Evolutionary conservation across 2,329 filamentous ascomycete species (phyloP), one percentile per base, ranked within the genome.

Genomic region (Aspergillaceae sp.): DNA sequence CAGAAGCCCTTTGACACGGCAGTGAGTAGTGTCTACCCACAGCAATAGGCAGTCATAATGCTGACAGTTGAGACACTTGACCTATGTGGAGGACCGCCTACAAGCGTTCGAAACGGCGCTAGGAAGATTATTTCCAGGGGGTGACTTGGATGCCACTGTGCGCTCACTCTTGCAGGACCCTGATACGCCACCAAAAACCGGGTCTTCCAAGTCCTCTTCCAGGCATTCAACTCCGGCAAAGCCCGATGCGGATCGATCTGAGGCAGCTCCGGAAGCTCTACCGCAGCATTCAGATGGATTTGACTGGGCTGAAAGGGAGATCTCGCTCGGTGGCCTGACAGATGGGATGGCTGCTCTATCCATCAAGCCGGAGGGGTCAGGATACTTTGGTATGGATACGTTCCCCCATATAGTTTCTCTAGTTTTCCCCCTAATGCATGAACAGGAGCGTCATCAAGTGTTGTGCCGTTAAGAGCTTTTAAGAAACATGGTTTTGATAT

Each of bases 261-360:
- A 67, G 40, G 55, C 63, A 32, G 62, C 65, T 7, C 61, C 71
- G 62, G 55, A 80, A 76, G 60, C 65, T 40, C 50, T 67, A 29
- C 65, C 65, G 5, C 63, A 66, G 43, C 64, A 67, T 51, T 64
- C 65, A 7, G 65, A 65, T 53, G 63, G 60, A 32, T 66, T 66
- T 51, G 63, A 66, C 44, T 66, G 63, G 63, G 60, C 62, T 5
- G 63, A 68, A 46, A 67, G 65, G 43, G 63, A 65, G 45, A 61
- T 68, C 7, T 62, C 64, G 1, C 57, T 66, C 7, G 63, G 65
- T 10, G 64, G 67, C 49, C 45, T 68, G 44, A 65, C 65, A 3
- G 65, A 68, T 50, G 65, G 65, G 11, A 68, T 68, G 65, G 65
- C 65, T n/a, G 64, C 65, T 10, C 49, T 67, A 40, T 67, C 65